Evolutionary conservation across 345 rosid genomes (phyloP), one percentile per base, ranked within the genome.

Genomic region (Reutealis trisperma): DNA sequence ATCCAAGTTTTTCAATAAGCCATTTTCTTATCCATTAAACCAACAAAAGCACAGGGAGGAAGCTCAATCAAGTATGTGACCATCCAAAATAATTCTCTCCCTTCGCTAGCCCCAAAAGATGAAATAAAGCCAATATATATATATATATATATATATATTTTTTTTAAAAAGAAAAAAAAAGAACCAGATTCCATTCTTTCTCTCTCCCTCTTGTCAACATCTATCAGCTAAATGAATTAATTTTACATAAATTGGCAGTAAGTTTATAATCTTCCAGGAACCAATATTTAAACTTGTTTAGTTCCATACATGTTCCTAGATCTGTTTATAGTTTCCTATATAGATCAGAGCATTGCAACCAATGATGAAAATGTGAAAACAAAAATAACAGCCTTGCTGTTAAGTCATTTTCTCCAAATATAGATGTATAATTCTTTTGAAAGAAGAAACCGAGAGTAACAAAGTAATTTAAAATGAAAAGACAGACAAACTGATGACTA

Each of bases 351-450:
- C 16, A 54, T 54, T 73, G 47, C 47, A 69, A 47, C 65, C 67
- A 79, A 41, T 63, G 25, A 59, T 49, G 70, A 78, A 41, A 59
- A 67, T 30, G 10, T 13, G n/a, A 18, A 77, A 60, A 74, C 67
- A 63, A 82, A 78, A 72, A 10, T 61, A 30, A 62, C 62, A 67
- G 71, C 73, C 51, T 71, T 30, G 30, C 65, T 34, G 49, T 34
- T 52, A 74, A 74, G 19, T 60, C 49, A 37, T 30, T 42, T 55
- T 57, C 58, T 8, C 10, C 19, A 45, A 7, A 41, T 47, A 59
- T 12, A 14, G 55, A 34, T 6, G 52, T 18, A 62, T 45, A 72
- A 63, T n/a, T 4, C 63, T 49, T 52, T 18, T 30, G 32, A 59
- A 19, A 64, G 44, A 62, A 16, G n/a, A 72, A 25, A 67, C 25